Evolutionary conservation across 1,139 yeast species (phyloP), one percentile per base, ranked within the genome.

Genomic region (Arxiozyma slooffiae): DNA sequence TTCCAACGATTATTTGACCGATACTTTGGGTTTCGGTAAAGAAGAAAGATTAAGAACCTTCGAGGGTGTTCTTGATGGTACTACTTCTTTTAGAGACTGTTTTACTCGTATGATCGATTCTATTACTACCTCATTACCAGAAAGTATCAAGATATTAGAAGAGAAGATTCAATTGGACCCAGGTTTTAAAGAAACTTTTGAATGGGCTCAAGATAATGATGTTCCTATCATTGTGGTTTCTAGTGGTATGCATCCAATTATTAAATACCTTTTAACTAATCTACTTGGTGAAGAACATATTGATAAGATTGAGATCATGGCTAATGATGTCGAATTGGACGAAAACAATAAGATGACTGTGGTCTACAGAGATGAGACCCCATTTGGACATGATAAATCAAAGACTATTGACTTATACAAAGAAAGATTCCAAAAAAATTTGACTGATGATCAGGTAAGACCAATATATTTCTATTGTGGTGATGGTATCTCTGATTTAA

Each of bases 361-460:
- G 56, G 77, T 82, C 42, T 94, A 82, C 71, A 80, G 82, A 60
- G 96, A 92, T 69, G 90, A 85, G 50, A 78, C 95, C 8, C 76
- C 81, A 24, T 90, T 88, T 66, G 99, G 99, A 50, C 99, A 92
- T 67, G 97, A 92, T 71, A 92, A 92, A 72, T 82, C 96, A 46
- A 76, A 79, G 50, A 84, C 94, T 38, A 89, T 90, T 60, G 76
- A 78, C 53, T 85, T 87, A 43, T 85, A 79, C 63, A 78, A 71
- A 60, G 55, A 56, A 45, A 75, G 67, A 59, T 65, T 55, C 56
- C 71, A 67, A 66, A 77, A 74, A 59, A 71, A 62, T 64, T 70
- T 71, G 52, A 60, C 63, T 39, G 62, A 57, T 3, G 58, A 57
- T 43, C 67, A 65, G 18, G 61, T 67, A 26, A 71, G 78, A 53